Percentiles rank a stretch among this genome's conserved stretches.
Conservation (phyloP, 1,139 yeast genomes). For the Suhomyces bribrorum region DNA sequence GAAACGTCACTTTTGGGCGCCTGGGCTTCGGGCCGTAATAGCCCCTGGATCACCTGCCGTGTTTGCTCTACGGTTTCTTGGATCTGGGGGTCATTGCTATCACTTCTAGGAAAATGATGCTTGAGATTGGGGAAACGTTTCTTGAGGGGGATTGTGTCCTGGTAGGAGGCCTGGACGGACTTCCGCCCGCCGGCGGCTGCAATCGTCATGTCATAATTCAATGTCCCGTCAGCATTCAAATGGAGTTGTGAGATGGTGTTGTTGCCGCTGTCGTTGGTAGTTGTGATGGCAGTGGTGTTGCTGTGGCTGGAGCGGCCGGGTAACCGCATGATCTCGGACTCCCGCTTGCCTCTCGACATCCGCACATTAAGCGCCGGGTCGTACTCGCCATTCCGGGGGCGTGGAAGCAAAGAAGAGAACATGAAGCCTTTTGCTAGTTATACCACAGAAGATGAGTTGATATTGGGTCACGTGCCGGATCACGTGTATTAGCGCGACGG, state of each 20-base stretch:
- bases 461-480: not conserved
- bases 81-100: conserved; percentile 29
- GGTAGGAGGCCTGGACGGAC: conserved; percentile 31
- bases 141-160: conserved; percentile 46
- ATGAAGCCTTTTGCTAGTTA: conserved; percentile 13
- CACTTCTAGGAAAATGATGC: conserved; percentile 42
- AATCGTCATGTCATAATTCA: conserved; percentile 31
- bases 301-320: not conserved
- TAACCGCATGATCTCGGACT: conserved; percentile 5
- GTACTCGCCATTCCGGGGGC: conserved; percentile 29
- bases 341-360: not conserved
- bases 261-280: not conserved
- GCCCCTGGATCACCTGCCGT: conserved; percentile 22
- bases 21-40: conserved; percentile 24
- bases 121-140: conserved; percentile 39
- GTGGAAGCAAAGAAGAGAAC: conserved; percentile 38
- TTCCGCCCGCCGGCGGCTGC: conserved; percentile 18
- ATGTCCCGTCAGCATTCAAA: conserved; percentile 30
- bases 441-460: not conserved
- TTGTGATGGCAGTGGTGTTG: not conserved
- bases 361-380: conserved; percentile 6
- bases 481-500: no score
- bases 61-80: conserved; percentile 33
- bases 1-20: conserved; percentile 17
- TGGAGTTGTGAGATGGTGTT: conserved; percentile 20